These are phyloP conservation scores for Thuidium tamariscinum DNA, from an alignment of 225 moss, liverwort and hornwort species.

Conservation along the genomic window DNA sequence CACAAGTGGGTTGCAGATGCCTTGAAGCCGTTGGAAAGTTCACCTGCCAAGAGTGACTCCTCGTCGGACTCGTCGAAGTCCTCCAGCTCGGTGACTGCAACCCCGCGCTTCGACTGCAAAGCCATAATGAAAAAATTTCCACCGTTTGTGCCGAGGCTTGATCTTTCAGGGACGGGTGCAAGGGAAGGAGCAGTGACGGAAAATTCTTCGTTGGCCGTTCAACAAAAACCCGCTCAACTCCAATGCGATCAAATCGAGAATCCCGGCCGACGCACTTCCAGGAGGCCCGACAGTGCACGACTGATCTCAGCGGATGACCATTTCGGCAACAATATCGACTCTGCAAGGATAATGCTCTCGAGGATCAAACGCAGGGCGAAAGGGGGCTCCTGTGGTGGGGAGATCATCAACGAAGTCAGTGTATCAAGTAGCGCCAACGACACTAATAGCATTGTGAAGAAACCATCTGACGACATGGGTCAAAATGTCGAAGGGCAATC, in stretches of 20 bases:
- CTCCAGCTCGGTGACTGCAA: neutral
- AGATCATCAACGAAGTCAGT: neutral
- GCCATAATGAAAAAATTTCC: neutral
- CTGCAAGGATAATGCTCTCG: constrained; percentile 13
- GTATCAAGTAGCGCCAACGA: neutral
- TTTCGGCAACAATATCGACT: neutral
- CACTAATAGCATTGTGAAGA: neutral
- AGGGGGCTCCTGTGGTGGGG: neutral
- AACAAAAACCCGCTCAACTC: neutral
- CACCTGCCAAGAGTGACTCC: neutral
- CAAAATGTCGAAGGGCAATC: neutral
- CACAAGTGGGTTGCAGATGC: neutral
- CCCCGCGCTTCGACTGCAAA: neutral
- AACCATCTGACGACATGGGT: neutral
- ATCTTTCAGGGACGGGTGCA: neutral
- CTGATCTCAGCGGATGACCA: constrained; percentile 12
- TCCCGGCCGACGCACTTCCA: neutral
- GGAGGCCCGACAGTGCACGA: constrained; percentile 7
- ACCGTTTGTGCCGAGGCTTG: constrained; percentile 9
- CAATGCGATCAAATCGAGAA: constrained; percentile 1
- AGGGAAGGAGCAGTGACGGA: neutral
- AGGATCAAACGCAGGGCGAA: constrained; percentile 20
- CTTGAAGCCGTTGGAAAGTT: neutral
- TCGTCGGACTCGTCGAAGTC: neutral
- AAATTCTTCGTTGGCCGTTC: neutral